Evolutionary conservation across 345 rosid species (phyloP).

Genomic region (Excoecaria agallocha): DNA sequence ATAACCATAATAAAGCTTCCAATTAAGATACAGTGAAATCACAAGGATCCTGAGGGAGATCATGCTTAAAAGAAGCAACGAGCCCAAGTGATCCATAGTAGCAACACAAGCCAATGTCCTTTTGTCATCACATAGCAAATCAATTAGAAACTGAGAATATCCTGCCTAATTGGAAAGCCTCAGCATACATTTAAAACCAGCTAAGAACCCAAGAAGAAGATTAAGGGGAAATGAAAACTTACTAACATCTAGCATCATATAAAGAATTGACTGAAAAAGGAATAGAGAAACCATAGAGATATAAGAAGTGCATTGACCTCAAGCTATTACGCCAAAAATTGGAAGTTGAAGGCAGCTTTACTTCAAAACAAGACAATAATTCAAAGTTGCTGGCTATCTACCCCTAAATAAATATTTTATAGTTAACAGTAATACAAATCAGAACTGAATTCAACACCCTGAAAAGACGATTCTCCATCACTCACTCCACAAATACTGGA

Average conservation of each 20-base stretch:
- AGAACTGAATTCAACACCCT: not conserved
- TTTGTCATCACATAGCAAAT: not conserved
- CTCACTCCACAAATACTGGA: not conserved
- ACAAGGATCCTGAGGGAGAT: conserved; percentile 4
- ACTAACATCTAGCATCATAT: not conserved
- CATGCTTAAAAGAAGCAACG: not conserved
- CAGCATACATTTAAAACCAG: conserved; percentile 1
- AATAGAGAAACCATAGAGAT: not conserved
- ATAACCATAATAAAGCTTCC: not conserved
- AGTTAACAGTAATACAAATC: conserved; percentile 15
- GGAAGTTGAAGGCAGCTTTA: conserved; percentile 20
- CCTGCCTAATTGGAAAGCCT: not conserved
- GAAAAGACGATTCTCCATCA: conserved; percentile 3
- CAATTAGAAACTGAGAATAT: not conserved
- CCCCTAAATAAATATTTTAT: conserved; percentile 6
- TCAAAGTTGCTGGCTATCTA: conserved; percentile 2
- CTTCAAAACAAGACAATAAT: not conserved
- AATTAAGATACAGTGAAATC: not conserved
- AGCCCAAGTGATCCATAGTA: not conserved
- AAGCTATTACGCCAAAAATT: conserved; percentile 9
- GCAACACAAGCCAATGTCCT: not conserved
- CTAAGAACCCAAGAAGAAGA: conserved; percentile 8
- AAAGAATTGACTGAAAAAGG: not conserved
- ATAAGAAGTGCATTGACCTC: conserved; percentile 16
- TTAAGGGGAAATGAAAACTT: not conserved